Percentiles rank a stretch among this genome's conserved stretches.
These are phyloP conservation scores for Suillus discolor DNA, from an alignment of 768 basidiomycete species.

Conservation along the genomic window DNA sequence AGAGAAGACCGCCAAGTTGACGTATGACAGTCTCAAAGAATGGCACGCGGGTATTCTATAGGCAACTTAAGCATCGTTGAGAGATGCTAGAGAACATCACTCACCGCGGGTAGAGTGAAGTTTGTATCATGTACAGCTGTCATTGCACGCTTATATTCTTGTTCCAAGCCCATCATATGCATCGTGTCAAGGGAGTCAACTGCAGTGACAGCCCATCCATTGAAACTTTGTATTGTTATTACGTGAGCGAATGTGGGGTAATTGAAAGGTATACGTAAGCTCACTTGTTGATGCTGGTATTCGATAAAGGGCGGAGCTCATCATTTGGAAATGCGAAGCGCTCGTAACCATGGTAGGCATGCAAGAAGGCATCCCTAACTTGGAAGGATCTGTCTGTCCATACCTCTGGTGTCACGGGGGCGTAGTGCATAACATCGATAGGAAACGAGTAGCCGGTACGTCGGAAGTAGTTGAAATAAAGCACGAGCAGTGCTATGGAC, in stretches of 20 bases:
- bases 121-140: constrained; percentile 50
- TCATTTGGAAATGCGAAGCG: constrained; percentile 62
- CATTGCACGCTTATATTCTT: constrained; percentile 70
- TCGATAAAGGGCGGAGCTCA: constrained; percentile 59
- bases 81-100: constrained; percentile 13
- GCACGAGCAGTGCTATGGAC: constrained; percentile 20
- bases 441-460: not conserved
- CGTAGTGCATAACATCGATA: constrained; percentile 24
- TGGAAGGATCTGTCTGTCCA: constrained; percentile 58
- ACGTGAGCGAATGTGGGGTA: constrained; percentile 4
- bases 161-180: constrained; percentile 73
- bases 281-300: constrained; percentile 52
- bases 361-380: constrained; percentile 64
- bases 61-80: not conserved
- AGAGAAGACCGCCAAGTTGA: constrained; percentile 85
- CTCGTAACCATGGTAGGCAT: constrained; percentile 72
- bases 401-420: constrained; percentile 31
- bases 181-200: constrained; percentile 89
- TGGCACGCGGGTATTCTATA: constrained; percentile 41
- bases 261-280: constrained; percentile 18
- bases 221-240: constrained; percentile 52
- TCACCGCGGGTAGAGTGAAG: constrained; percentile 50
- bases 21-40: constrained; percentile 90
- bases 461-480: constrained; percentile 18
- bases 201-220: constrained; percentile 78